Conservation (phyloP, 2,329 filamentous ascomycete species). For the Torrubiella hemipterigena region DNA sequence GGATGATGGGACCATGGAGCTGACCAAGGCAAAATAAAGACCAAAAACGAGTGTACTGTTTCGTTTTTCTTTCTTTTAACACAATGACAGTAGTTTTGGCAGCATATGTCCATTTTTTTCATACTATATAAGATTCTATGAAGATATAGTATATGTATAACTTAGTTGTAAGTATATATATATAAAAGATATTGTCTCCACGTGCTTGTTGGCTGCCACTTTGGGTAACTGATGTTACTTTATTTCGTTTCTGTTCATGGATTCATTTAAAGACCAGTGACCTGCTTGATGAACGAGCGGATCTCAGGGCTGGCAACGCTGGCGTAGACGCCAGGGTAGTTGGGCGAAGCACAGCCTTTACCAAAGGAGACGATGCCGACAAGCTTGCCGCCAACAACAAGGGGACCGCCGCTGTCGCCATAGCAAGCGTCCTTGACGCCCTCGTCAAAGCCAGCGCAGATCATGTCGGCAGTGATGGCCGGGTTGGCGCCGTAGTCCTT, state of each 20-base stretch:
- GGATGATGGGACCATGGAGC: no score
- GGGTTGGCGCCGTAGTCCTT: slow-evolving; percentile 9
- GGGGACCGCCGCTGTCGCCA: slow-evolving; percentile 19
- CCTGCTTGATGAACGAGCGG: slow-evolving; percentile 13
- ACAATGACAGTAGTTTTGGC: no score
- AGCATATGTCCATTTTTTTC: no score
- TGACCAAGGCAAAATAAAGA: no score
- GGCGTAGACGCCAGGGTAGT: slow-evolving; percentile 15
- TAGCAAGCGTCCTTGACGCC: slow-evolving; percentile 20
- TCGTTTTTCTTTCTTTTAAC: no score
- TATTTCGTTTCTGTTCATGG: background rate
- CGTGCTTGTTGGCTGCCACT: background rate
- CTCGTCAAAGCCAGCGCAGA: slow-evolving; percentile 15
- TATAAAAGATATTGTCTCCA: background rate
- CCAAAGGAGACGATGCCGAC: slow-evolving; percentile 19
- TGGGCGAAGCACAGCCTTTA: slow-evolving; percentile 14
- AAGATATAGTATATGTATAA: background rate
- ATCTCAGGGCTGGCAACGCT: slow-evolving; percentile 10
- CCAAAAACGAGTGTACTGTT: no score
- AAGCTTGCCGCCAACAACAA: slow-evolving; percentile 13
- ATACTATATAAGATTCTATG: no score
- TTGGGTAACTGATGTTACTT: no score
- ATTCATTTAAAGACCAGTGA: background rate
- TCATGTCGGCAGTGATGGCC: slow-evolving; percentile 16
- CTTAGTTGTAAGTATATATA: background rate